Base-by-base conservation (phyloP, 352 stramenopile species). In the Globisporangium splendens region DNA sequence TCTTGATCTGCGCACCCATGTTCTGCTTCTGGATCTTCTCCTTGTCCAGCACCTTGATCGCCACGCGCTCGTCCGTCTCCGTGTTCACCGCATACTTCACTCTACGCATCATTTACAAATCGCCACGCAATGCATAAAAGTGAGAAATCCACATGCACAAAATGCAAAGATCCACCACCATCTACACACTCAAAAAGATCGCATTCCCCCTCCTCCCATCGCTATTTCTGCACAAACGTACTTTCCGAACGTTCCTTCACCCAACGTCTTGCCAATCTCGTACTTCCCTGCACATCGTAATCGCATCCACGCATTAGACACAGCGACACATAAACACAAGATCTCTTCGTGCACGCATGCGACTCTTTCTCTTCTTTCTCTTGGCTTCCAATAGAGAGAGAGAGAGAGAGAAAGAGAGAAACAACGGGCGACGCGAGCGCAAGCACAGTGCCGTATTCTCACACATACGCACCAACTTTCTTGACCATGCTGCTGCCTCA, bases 1-100 rank as follows among this genome's bases (percentile, higher is more conserved):
- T 97, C 76, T 99, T 99, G 69, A 99, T 96, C 79, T 99, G 96
- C 33, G 93, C 89, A 15, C 92, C 94, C 94, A 99, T 98, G 75
- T 98, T 98, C 70, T 99, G 94, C 71, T 98, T 98, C 71, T 99
- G 93, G 71, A 98, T 98, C 76, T 98, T 98, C 54, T 98, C 89
- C 79, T 99, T 99, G 73, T 99, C 95, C 60, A 99, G 80, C 63
- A 98, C 91, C 77, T 99, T 99, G 70, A 99, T 98, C 33, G 96
- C 96, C 60, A 98, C 96, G 44, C 87, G 86, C 72, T 98, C 88
- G 50, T 95, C 83, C 33, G 94, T 98, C 64, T 98, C 93, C 51
- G 92, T 96, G 75, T 99, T 97, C 56, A 98, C 80, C 13, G 96
- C 96, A 83, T 96, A 95, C 70, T 97, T 97, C 51, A 97, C 90